These are phyloP conservation scores for Panicum virgatum DNA, from an alignment of 202 grass and related monocot genomes.

Conservation along the genomic window DNA sequence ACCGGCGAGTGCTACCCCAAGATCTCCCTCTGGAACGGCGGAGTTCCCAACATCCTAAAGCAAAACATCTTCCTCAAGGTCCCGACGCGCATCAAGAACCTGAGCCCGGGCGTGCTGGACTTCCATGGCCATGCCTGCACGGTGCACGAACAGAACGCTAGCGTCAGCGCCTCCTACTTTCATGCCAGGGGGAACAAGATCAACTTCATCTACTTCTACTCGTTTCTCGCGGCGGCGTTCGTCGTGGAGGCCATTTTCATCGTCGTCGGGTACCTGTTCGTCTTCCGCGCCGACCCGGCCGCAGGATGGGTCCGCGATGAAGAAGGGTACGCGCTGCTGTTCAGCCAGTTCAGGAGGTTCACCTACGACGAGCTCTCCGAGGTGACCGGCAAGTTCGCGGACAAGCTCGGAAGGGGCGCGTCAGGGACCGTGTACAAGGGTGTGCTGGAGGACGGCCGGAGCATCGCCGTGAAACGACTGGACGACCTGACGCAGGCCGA, in stretches of 20 bases:
- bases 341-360: constrained; percentile 64
- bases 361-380: constrained; percentile 55
- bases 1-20: constrained; percentile 59
- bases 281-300: constrained; percentile 38
- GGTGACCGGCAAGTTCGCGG: constrained; percentile 45
- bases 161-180: constrained; percentile 19
- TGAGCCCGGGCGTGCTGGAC: background rate
- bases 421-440: constrained; percentile 67
- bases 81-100: background rate
- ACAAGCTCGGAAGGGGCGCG: constrained; percentile 45
- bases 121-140: constrained; percentile 31
- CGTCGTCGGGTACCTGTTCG: constrained; percentile 38
- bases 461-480: constrained; percentile 51
- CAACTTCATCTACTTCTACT: constrained; percentile 55
- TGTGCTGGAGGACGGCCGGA: constrained; percentile 43
- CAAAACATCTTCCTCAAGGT: constrained; percentile 62
- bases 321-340: constrained; percentile 48
- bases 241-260: constrained; percentile 56
- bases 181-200: background rate
- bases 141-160: constrained; percentile 9
- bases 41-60: background rate
- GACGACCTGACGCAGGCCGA: constrained; percentile 47
- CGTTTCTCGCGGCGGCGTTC: constrained; percentile 44
- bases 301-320: constrained; percentile 13
- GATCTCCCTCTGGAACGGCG: constrained; percentile 52